Percentiles rank a stretch among this genome's conserved stretches.
Conservation (phyloP, 169 alveolate species). For the Plasmodium gonderi region DNA sequence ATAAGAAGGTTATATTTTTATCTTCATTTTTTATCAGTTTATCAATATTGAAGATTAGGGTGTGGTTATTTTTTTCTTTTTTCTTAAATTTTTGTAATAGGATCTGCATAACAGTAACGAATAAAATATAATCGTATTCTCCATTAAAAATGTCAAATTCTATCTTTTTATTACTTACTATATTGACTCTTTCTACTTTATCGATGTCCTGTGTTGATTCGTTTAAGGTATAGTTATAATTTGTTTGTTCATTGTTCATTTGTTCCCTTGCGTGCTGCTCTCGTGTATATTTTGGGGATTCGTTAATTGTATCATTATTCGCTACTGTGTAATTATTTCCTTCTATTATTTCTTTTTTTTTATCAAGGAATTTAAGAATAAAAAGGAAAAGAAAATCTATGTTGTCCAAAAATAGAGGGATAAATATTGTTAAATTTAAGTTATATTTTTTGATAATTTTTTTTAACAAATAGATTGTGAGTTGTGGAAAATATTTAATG, state of each 20-base stretch:
- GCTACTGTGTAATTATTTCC: background rate
- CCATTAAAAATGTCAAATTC: constrained; percentile 63
- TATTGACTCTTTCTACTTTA: background rate
- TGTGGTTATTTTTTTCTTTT: constrained; percentile 20
- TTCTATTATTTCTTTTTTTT: background rate
- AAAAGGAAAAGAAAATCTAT: constrained; percentile 53
- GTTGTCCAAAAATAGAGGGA: constrained; percentile 54
- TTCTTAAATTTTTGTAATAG: constrained; percentile 49
- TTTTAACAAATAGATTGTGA: constrained; percentile 42
- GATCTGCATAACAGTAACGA: constrained; percentile 66
- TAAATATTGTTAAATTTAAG: constrained; percentile 58
- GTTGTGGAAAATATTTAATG: constrained; percentile 55
- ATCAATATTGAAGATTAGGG: constrained; percentile 42
- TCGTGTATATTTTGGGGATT: background rate
- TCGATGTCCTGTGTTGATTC: background rate
- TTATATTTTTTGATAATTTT: constrained; percentile 57
- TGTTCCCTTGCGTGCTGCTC: too few relatives aligned
- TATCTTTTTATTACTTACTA: constrained; percentile 13
- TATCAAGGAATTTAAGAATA: constrained; percentile 63
- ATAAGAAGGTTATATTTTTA: constrained; percentile 62
- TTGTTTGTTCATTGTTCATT: too few relatives aligned
- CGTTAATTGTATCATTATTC: background rate
- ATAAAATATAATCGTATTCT: constrained; percentile 55
- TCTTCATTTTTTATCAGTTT: constrained; percentile 43
- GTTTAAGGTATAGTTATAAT: too few relatives aligned